Evolutionary conservation across 2,329 filamentous ascomycete species (phyloP).

Genomic region (Penicillium sp.): DNA sequence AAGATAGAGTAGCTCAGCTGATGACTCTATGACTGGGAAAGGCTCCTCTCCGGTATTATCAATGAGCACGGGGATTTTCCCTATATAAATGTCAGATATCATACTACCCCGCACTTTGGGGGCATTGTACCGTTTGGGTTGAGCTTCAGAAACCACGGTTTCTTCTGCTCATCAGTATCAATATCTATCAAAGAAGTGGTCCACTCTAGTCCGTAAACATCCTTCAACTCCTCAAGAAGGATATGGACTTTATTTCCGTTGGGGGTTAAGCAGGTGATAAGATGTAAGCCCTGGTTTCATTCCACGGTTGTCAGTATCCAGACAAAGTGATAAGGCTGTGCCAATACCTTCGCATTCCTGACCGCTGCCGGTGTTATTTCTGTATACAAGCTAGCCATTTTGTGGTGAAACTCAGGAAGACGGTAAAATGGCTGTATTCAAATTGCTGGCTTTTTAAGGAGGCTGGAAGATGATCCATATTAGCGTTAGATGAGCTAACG

Average conservation of each 20-base stretch:
- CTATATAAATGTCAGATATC: background rate
- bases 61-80: background rate
- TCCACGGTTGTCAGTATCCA: background rate
- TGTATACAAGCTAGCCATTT: background rate
- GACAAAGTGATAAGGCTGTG: background rate
- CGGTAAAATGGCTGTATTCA: background rate
- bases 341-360: background rate
- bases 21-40: background rate
- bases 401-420: background rate
- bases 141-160: background rate
- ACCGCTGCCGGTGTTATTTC: background rate
- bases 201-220: background rate
- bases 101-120: background rate
- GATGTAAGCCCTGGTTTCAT: background rate
- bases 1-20: background rate
- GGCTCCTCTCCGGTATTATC: background rate
- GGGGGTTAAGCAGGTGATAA: background rate
- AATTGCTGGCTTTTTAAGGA: background rate
- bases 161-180: background rate
- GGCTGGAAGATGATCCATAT: no score
- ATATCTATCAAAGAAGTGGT: background rate
- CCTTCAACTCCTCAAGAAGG: background rate
- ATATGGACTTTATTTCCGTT: background rate
- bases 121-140: background rate
- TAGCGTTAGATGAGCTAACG: no score